These are phyloP conservation scores for Mikania micrantha DNA, from an alignment of 129 eudicot genomes.

Conservation along the genomic window DNA sequence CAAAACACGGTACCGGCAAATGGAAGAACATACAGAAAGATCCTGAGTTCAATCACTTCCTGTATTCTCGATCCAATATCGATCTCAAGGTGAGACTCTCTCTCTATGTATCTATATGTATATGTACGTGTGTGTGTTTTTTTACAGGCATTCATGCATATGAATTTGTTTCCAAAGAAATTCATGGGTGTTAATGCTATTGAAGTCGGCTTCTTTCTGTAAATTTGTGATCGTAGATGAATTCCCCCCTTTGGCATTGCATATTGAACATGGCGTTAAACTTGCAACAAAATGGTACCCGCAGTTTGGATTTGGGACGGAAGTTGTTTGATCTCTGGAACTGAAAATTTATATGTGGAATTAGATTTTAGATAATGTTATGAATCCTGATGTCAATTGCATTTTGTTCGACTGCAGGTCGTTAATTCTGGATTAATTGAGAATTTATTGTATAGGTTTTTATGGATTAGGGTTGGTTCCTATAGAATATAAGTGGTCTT, in stretches of 20 bases:
- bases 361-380: no score
- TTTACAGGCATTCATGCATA: neutral
- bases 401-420: no score
- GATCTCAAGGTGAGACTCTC: slow-evolving; percentile 65
- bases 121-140: no score
- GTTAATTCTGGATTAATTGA: no score
- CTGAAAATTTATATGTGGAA: neutral
- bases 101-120: neutral
- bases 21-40: slow-evolving; percentile 87
- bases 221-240: neutral
- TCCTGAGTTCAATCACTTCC: slow-evolving; percentile 63
- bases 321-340: neutral
- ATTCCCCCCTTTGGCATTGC: neutral
- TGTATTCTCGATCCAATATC: slow-evolving; percentile 79
- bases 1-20: slow-evolving; percentile 89
- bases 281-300: neutral
- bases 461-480: no score
- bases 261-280: neutral
- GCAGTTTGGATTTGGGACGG: neutral
- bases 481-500: no score
- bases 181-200: neutral
- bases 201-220: neutral
- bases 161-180: neutral
- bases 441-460: no score
- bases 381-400: neutral